A percentile compares a stretch with the other conserved stretches of the same genome.
These are phyloP conservation scores for Alloascoidea africana DNA, from an alignment of 805 yeast genomes.

Conservation along the genomic window DNA sequence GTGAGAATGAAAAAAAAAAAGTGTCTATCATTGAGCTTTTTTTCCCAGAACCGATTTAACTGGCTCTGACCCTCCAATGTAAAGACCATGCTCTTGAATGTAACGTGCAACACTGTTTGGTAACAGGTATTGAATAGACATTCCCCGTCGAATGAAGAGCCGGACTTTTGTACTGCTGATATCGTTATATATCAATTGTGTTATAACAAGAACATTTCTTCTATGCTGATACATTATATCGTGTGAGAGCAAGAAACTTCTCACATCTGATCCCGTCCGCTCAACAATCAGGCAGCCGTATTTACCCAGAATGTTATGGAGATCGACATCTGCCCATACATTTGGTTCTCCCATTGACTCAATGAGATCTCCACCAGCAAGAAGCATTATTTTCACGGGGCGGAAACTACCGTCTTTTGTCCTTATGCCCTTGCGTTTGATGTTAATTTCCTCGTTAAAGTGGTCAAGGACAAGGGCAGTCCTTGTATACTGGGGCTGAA, in stretches of 20 bases:
- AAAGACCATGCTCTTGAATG: slow-evolving; percentile 82
- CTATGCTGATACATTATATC: slow-evolving; percentile 97
- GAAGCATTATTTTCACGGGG: slow-evolving; percentile 87
- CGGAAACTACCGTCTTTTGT: slow-evolving; percentile 29
- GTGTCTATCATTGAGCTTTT: too few relatives aligned
- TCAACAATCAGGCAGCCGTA: slow-evolving; percentile 96
- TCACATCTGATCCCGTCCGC: slow-evolving; percentile 91
- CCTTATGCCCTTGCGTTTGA: slow-evolving; percentile 73
- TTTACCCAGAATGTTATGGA: slow-evolving; percentile 88
- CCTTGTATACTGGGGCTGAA: slow-evolving; percentile 81
- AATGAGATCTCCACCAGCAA: slow-evolving; percentile 96
- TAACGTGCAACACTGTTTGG: slow-evolving; percentile 93
- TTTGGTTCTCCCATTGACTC: slow-evolving; percentile 99
- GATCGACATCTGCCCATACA: slow-evolving; percentile 94
- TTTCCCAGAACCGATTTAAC: slow-evolving; percentile 85
- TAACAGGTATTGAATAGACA: slow-evolving; percentile 89
- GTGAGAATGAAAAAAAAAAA: too few relatives aligned
- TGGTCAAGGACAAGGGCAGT: slow-evolving; percentile 94
- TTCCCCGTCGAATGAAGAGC: slow-evolving; percentile 80
- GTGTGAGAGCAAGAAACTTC: slow-evolving; percentile 81
- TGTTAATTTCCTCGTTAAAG: slow-evolving; percentile 88
- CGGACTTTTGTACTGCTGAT: slow-evolving; percentile 91
- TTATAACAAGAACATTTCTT: slow-evolving; percentile 83
- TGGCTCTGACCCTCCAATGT: slow-evolving; percentile 79
- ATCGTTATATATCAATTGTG: slow-evolving; percentile 92